Conservation (phyloP, 306 rosid species). For the Medicago ruthenica region DNA sequence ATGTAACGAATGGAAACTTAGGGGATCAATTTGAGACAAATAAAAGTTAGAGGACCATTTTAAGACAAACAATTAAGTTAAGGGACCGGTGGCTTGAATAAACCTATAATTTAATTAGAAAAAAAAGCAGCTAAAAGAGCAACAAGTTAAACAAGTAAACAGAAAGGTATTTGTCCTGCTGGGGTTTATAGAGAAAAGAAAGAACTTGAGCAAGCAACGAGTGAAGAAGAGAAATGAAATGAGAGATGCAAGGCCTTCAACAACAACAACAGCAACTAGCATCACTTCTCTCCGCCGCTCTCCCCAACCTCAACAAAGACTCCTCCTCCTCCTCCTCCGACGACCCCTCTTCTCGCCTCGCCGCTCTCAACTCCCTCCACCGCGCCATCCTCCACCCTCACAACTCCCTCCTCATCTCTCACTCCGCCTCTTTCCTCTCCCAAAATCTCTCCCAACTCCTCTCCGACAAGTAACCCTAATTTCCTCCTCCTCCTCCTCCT, state of each 20-base stretch:
- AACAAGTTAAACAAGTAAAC: too few species aligned
- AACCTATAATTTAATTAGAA: too few species aligned
- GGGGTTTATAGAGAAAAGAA: too few species aligned
- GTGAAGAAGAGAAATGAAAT: too few species aligned
- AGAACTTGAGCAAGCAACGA: too few species aligned
- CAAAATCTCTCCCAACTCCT: constrained; percentile 89
- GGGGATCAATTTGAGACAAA: too few species aligned
- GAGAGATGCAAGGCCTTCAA: constrained; percentile 82
- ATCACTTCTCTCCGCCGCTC: constrained; percentile 82
- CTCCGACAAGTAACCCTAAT: constrained; percentile 69
- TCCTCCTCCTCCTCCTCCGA: constrained; percentile 56
- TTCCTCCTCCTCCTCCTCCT: background rate
- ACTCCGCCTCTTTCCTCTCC: constrained; percentile 85
- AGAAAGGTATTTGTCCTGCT: too few species aligned
- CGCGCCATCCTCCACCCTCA: constrained; percentile 84
- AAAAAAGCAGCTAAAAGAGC: too few species aligned
- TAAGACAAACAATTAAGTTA: too few species aligned
- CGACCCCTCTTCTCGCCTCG: constrained; percentile 70
- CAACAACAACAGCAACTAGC: constrained; percentile 86
- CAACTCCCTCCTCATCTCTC: constrained; percentile 84
- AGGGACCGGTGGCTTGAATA: too few species aligned
- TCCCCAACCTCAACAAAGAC: constrained; percentile 54
- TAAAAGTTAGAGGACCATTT: too few species aligned
- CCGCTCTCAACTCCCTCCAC: constrained; percentile 83
- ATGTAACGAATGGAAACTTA: too few species aligned